Conservation (phyloP, 2,329 filamentous ascomycete genomes). For the Truncatella angustata region DNA sequence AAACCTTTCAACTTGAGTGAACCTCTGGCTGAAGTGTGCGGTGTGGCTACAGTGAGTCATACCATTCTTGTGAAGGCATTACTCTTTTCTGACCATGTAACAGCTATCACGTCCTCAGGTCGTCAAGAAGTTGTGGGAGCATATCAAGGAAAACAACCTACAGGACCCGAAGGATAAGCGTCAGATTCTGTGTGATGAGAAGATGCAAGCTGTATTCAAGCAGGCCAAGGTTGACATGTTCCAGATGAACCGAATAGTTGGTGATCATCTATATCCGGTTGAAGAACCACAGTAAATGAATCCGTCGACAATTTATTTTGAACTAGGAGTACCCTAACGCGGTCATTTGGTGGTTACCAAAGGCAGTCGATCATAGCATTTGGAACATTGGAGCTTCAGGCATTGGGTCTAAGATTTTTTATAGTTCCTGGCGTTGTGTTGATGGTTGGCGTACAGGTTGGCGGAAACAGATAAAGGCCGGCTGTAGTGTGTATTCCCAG, state of each 20-base stretch:
- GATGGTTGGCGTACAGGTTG: not conserved
- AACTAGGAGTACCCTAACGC: too few species aligned
- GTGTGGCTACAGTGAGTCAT: conserved; percentile 59
- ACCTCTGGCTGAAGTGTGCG: conserved; percentile 67
- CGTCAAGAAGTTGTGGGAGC: conserved; percentile 94
- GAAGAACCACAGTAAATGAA: conserved; percentile 55
- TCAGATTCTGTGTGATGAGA: conserved; percentile 89
- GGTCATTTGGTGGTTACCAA: not conserved
- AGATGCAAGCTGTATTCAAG: conserved; percentile 90
- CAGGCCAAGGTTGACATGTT: conserved; percentile 95
- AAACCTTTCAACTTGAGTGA: conserved; percentile 76
- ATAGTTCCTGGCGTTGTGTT: not conserved
- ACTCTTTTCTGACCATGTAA: not conserved
- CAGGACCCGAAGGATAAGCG: conserved; percentile 91
- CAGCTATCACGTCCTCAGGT: conserved; percentile 91
- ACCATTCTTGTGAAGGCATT: not conserved
- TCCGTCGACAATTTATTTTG: not conserved
- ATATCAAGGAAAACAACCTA: conserved; percentile 84
- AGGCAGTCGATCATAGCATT: too few species aligned
- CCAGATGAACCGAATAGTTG: conserved; percentile 96
- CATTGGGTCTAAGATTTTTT: not conserved
- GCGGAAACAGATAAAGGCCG: too few species aligned
- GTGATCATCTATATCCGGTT: conserved; percentile 81
- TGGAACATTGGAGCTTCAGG: too few species aligned
- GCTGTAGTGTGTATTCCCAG: too few species aligned